Evolutionary conservation across 2,329 filamentous ascomycete genomes (phyloP), one percentile per base, ranked within the genome.

Genomic region (Arthroderma uncinatum): DNA sequence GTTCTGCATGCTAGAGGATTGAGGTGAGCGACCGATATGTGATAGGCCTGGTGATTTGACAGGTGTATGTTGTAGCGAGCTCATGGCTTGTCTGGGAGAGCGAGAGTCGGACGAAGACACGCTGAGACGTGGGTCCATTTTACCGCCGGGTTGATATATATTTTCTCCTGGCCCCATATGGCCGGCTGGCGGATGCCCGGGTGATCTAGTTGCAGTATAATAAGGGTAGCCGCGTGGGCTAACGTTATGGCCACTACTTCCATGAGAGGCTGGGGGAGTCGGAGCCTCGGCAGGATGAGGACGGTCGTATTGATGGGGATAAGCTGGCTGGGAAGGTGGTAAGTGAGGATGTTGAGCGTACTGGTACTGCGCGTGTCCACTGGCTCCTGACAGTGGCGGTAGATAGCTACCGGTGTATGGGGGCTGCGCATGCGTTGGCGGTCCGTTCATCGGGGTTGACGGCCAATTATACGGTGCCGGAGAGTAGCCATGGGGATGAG

Each of bases 381-480:
- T 68, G 19, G 65, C 25, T 5, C 63, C 64, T 5, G 66, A 61
- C 6, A 72, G 63, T 7, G 70, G 67, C 23, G 71, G 70, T 21
- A 74, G 64, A 58, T 73, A 74, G 5, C 64, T 62, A n/a, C 65
- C 62, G 19, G 63, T 65, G 57, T 72, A 74, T 48, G 65, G 68
- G 44, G 68, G 66, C 30, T 62, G 55, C 8, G 71, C 57, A 19
- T 69, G 68, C 2, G 69, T 70, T 2, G 73, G 71, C 21, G 73
- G 73, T n/a, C 73, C 75, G 21, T 69, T 68, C 57, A 76, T 64
- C 9, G 73, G 72, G n/a, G 72, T 72, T 6, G 73, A 71, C 7
- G 74, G 72, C 71, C 74, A 76, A 30, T 69, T 50, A 61, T 75
- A 76, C 6, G 69, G 66, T 10, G 61, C 56, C 5, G 72, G 67